A percentile compares a stretch with the other conserved stretches of the same genome.
Conservation (phyloP, 116 monocot species). For the Cymodocea nodosa region DNA sequence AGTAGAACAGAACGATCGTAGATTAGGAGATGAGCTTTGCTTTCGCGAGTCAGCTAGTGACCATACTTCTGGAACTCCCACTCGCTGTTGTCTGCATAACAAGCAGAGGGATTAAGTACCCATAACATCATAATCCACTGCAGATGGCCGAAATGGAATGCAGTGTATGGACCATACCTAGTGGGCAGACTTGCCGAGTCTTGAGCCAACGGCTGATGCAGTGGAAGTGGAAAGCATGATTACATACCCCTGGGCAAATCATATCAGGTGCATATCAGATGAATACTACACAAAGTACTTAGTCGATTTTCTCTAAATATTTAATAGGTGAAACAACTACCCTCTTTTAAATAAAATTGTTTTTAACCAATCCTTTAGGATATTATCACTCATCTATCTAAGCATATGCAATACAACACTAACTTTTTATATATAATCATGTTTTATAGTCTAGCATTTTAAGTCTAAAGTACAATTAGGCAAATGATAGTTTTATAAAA, state of each 20-base stretch:
- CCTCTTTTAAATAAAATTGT: too few relatives aligned
- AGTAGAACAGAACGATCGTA: too few relatives aligned
- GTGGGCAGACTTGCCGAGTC: conserved; percentile 91
- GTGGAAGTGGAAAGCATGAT: conserved; percentile 94
- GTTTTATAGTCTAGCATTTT: too few relatives aligned
- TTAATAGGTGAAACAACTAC: too few relatives aligned
- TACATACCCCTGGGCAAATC: conserved; percentile 60
- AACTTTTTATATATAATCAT: too few relatives aligned
- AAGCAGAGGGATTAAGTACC: background rate
- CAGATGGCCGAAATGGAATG: background rate
- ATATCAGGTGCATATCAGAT: background rate
- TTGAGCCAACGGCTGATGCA: conserved; percentile 97
- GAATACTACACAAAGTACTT: too few relatives aligned
- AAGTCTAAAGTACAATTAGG: too few relatives aligned
- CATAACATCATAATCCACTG: background rate
- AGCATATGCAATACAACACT: too few relatives aligned
- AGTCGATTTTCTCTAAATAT: too few relatives aligned
- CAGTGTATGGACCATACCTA: conserved; percentile 28
- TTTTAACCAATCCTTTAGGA: too few relatives aligned
- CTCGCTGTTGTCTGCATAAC: conserved; percentile 53
- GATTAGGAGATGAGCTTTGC: background rate
- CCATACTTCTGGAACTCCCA: conserved; percentile 83
- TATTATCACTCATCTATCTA: too few relatives aligned
- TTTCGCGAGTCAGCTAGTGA: conserved; percentile 17
- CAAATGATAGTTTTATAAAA: too few relatives aligned